Percentiles rank a stretch among this genome's conserved stretches.
These are phyloP conservation scores for Scedosporium aurantiacum DNA, from an alignment of 2,329 filamentous ascomycete species.

Conservation along the genomic window DNA sequence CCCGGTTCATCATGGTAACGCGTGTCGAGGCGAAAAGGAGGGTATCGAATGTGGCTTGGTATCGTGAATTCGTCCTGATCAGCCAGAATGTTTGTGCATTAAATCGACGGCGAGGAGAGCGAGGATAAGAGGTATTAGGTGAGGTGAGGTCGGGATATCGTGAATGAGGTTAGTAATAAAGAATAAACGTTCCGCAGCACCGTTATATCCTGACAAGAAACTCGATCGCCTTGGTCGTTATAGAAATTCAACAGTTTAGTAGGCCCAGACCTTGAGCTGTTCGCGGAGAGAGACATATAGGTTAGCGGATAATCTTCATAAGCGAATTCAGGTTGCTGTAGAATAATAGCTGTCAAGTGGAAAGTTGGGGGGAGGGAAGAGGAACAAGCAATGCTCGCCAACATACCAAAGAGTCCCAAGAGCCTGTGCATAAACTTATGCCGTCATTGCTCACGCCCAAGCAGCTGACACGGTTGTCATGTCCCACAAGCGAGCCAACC, in stretches of 20 bases:
- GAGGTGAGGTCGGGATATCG: slow-evolving; percentile 8
- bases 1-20: neutral
- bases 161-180: slow-evolving; percentile 8
- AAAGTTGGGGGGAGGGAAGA: neutral
- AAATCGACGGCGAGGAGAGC: slow-evolving; percentile 7
- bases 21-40: neutral
- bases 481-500: slow-evolving; percentile 89
- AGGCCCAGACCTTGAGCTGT: slow-evolving; percentile 82
- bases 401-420: slow-evolving; percentile 96
- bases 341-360: slow-evolving; percentile 13
- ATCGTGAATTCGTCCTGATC: slow-evolving; percentile 7
- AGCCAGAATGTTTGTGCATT: slow-evolving; percentile 1
- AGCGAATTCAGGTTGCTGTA: slow-evolving; percentile 39
- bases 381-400: neutral
- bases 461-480: slow-evolving; percentile 98
- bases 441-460: slow-evolving; percentile 97
- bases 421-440: slow-evolving; percentile 97
- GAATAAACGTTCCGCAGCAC: slow-evolving; percentile 3
- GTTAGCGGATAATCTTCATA: slow-evolving; percentile 22
- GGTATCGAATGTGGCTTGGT: neutral
- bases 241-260: slow-evolving; percentile 33
- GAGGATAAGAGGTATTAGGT: slow-evolving; percentile 3
- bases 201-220: slow-evolving; percentile 5
- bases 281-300: slow-evolving; percentile 1
- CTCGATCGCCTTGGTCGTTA: slow-evolving; percentile 1